Evolutionary conservation across 108 stramenopile species (phyloP).

Genomic region (Parmales sp.): DNA sequence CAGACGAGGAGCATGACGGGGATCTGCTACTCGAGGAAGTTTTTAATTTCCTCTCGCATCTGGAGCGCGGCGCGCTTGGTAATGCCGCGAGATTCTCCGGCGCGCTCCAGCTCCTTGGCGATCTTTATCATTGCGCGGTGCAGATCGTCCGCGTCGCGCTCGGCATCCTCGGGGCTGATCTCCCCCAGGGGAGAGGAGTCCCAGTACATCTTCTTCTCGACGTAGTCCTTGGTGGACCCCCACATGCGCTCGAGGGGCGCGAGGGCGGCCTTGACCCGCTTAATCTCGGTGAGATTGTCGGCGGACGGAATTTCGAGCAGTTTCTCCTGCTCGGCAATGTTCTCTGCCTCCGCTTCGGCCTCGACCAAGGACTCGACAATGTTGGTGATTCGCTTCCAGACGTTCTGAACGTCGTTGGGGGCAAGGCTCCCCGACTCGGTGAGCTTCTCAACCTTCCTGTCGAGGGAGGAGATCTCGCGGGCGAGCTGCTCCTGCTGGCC

Average conservation of each 20-base stretch:
- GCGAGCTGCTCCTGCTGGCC: slow-evolving; percentile 39
- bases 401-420: slow-evolving; percentile 29
- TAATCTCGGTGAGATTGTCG: slow-evolving; percentile 22
- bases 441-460: slow-evolving; percentile 31
- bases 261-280: slow-evolving; percentile 11
- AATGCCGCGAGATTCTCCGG: slow-evolving; percentile 22
- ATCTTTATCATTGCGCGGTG: slow-evolving; percentile 19
- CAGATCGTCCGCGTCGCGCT: slow-evolving; percentile 34
- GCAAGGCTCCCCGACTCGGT: slow-evolving; percentile 28
- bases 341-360: slow-evolving; percentile 22
- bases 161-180: slow-evolving; percentile 42
- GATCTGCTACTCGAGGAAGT: slow-evolving; percentile 35
- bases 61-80: slow-evolving; percentile 23
- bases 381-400: slow-evolving; percentile 21
- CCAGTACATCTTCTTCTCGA: slow-evolving; percentile 23
- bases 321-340: slow-evolving; percentile 37
- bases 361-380: slow-evolving; percentile 26
- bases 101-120: slow-evolving; percentile 36
- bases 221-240: slow-evolving; percentile 16
- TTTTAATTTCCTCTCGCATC: slow-evolving; percentile 29
- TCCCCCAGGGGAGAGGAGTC: slow-evolving; percentile 12
- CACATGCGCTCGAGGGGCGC: slow-evolving; percentile 31
- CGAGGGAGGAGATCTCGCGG: slow-evolving; percentile 17
- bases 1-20: slow-evolving; percentile 49
- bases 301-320: slow-evolving; percentile 33